Base-by-base conservation (phyloP, 805 yeast genomes). In the Starmerella davenportii region DNA sequence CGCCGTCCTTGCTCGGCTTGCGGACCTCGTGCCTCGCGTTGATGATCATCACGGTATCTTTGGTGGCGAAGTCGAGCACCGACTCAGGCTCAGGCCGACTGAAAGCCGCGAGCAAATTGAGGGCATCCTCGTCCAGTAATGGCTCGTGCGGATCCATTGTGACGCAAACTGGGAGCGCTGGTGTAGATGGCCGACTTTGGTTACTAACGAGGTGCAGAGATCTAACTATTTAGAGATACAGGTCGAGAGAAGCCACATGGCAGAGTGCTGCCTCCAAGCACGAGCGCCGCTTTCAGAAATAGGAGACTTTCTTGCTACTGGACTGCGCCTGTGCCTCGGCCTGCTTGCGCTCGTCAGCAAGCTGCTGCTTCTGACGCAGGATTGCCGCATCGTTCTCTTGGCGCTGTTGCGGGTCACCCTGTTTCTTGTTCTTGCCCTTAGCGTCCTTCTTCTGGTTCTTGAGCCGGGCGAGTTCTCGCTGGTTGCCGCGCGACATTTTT, bases 401-500 rank as follows among this genome's bases (percentile, higher is more conserved):
- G 55, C 95, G 67, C 56, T 81, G 79, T 48, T 68, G 68, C 29
- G 93, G 87, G 55, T 82, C 94, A 21, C 95, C 96, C 5, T 63
- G 68, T 52, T 72, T 72, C 63, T 81, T 79, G 62, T 77, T 77
- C 43, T 69, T 66, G 24, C 61, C 63, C 34, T 71, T 76, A 45
- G 72, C 75, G 52, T 70, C 76, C 60, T 87, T 87, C 65, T 87
- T 90, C 57, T 63, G 57, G 60, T 80, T 81, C 63, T 80, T 87
- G 43, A 75, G 80, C 56, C 98, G 71, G 24, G 95, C 95, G 51
- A 79, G 69, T 30, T 87, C 98, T 59, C 98, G 72, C 62, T 90
- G 96, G 59, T 87, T 90, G 24, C 98, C 98, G 65, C 98, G 72
- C 38, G 94, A 76, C 95, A 87, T 85, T n/a, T n/a, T n/a, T n/a